phyloP scores from a whole-genome alignment of 805 yeast genomes.

The Pichia membranifaciens region DNA sequence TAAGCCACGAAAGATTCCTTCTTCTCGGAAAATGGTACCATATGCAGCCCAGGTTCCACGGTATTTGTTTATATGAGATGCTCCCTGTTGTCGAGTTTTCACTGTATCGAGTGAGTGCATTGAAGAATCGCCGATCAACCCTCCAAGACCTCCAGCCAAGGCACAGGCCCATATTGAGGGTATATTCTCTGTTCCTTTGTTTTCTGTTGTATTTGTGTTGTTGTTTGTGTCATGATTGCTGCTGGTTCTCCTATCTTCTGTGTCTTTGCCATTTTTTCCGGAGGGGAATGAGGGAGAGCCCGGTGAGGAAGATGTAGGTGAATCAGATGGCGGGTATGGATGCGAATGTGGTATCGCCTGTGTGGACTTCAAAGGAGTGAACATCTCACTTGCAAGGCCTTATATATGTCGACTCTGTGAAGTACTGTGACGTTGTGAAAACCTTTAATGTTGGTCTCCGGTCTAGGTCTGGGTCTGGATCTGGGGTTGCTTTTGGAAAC shows the following conservation, averaged over 20 bases:
- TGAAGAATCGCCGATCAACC: slow-evolving; percentile 81
- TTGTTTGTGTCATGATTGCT: not conserved
- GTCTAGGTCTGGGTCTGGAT: too few relatives aligned
- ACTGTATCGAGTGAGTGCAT: slow-evolving; percentile 98
- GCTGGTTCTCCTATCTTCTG: not conserved
- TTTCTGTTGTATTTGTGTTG: not conserved
- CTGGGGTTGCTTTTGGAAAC: too few relatives aligned
- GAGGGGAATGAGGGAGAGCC: not conserved
- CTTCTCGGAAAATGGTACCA: slow-evolving; percentile 67
- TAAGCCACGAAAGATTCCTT: slow-evolving; percentile 78
- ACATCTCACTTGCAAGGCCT: not conserved
- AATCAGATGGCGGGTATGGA: slow-evolving; percentile 1
- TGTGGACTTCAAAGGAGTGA: slow-evolving; percentile 4
- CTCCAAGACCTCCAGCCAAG: slow-evolving; percentile 93
- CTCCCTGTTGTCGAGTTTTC: slow-evolving; percentile 96
- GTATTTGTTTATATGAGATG: slow-evolving; percentile 62
- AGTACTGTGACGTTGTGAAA: too few relatives aligned
- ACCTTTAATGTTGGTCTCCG: too few relatives aligned
- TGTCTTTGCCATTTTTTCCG: not conserved
- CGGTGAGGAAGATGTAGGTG: not conserved
- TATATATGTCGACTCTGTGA: too few relatives aligned
- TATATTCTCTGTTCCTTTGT: not conserved
- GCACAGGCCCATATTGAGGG: slow-evolving; percentile 55
- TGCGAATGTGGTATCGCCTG: slow-evolving; percentile 11
- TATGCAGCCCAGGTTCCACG: slow-evolving; percentile 72